phyloP scores from a whole-genome alignment of 495 filamentous ascomycete genomes.

The Penicillium silybi region DNA sequence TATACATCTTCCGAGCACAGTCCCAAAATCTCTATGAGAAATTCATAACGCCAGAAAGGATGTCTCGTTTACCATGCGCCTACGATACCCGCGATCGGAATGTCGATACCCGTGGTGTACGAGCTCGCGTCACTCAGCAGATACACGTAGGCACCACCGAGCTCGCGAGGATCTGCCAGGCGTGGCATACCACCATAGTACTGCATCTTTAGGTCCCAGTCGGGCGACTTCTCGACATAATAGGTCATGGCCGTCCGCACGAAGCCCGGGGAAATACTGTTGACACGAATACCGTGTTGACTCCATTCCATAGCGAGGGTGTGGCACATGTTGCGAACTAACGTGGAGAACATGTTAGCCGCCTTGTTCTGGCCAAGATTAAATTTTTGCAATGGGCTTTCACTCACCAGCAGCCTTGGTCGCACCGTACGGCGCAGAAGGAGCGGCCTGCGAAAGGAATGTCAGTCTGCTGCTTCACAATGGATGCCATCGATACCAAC shows the following conservation, averaged over 20 bases:
- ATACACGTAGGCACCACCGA: constrained; percentile 42
- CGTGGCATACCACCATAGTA: constrained; percentile 45
- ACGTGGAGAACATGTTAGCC: not conserved
- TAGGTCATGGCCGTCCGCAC: constrained; percentile 39
- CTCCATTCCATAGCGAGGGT: constrained; percentile 48
- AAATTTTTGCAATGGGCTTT: not conserved
- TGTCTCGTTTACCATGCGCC: constrained; percentile 21
- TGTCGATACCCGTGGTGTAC: constrained; percentile 37
- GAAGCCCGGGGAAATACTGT: constrained; percentile 37
- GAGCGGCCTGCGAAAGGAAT: constrained; percentile 16
- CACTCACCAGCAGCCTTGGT: constrained; percentile 30
- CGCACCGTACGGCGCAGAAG: constrained; percentile 28
- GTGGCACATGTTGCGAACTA: constrained; percentile 33
- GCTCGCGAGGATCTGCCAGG: constrained; percentile 34
- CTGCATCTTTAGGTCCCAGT: constrained; percentile 41
- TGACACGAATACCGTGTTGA: constrained; percentile 43
- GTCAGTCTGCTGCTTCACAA: not conserved
- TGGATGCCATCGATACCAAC: constrained; percentile 3
- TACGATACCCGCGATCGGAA: constrained; percentile 40
- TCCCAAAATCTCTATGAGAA: not conserved
- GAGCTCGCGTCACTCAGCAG: constrained; percentile 30
- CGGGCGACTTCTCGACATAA: constrained; percentile 35
- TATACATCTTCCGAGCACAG: not conserved
- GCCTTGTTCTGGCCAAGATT: too few relatives aligned
- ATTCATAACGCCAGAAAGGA: constrained; percentile 6